Evolutionary conservation across 768 basidiomycete genomes (phyloP), one percentile per base, ranked within the genome.

Genomic region (Hygrophorus pudorinus): DNA sequence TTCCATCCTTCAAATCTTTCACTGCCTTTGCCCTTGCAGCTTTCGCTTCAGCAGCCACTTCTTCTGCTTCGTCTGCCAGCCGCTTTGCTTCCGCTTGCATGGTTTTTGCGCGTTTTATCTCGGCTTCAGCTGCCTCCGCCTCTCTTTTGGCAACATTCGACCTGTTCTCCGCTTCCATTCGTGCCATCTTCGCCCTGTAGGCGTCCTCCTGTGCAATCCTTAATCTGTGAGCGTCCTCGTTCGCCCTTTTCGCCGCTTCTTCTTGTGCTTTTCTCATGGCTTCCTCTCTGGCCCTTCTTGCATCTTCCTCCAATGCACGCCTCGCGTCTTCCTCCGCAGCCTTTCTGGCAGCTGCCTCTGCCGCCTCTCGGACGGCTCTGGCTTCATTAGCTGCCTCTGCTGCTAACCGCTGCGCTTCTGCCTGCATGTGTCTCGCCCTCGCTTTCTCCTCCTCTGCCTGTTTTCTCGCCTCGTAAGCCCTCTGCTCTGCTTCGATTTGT

Each of bases 21-120:
- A 46, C 42, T 35, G 51, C 43, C 18, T 53, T 48, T 8, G 39
- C 50, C 40, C 43, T 44, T 43, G 41, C 20, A 42, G 46, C 46
- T 32, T 31, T 49, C 30, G 38, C 33, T 13, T 48, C 48, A 31
- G 37, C 36, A 37, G 48, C 45, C 20, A 46, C 50, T n/a, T 48
- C 29, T 30, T 41, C 40, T 30, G 40, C 40, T 14, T 29, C 40
- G 18, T 41, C 40, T 9, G 40, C 40, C 12, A 30, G 13, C 12
- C 40, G 40, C 29, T 41, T 5, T 11, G 40, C 40, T 28, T 29
- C 21, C 16, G 27, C 28, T 18, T 41, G 27, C 13, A 30, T 30
- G 10, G 11, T 30, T 30, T 18, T 41, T 30, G 28, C 40, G 10
- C 20, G 41, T 43, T 49, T 45, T 24, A 57, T 41, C n/a, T 12